Conservation (phyloP, 2,329 filamentous ascomycete genomes). For the Leptographium procerum region DNA sequence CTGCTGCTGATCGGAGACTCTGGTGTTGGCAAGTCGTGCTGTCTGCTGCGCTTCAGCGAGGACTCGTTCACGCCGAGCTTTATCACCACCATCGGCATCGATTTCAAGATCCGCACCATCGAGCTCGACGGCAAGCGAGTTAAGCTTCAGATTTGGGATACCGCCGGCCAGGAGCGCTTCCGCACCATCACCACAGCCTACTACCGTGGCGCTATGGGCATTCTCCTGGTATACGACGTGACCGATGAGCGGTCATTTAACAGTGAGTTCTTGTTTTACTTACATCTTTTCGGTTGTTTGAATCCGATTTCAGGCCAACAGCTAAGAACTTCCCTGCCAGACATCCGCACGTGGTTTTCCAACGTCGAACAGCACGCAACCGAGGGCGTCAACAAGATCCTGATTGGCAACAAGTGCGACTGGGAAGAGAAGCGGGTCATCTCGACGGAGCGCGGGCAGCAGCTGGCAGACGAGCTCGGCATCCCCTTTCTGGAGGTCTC, state of each 20-base stretch:
- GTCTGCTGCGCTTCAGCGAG: slow-evolving; percentile 90
- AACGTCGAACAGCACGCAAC: slow-evolving; percentile 98
- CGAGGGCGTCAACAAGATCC: slow-evolving; percentile 98
- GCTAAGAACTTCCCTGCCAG: slow-evolving; percentile 41
- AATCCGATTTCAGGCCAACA: no score
- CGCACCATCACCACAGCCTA: slow-evolving; percentile 98
- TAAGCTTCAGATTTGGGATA: slow-evolving; percentile 99
- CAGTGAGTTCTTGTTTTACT: slow-evolving; percentile 45
- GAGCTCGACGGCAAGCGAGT: slow-evolving; percentile 97
- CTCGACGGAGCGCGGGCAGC: slow-evolving; percentile 84
- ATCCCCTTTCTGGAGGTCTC: slow-evolving; percentile 98
- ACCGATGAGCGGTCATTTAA: slow-evolving; percentile 94
- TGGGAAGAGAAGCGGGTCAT: slow-evolving; percentile 99
- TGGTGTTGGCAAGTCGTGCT: slow-evolving; percentile 94
- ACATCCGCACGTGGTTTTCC: slow-evolving; percentile 98
- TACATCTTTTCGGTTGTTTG: slow-evolving; percentile 1
- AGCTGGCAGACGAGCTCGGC: slow-evolving; percentile 86
- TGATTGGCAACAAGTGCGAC: slow-evolving; percentile 99
- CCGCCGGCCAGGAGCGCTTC: slow-evolving; percentile 95
- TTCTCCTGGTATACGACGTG: slow-evolving; percentile 94
- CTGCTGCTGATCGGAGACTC: slow-evolving; percentile 93
- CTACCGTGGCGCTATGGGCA: slow-evolving; percentile 97
- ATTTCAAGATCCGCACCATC: slow-evolving; percentile 99
- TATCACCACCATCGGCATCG: slow-evolving; percentile 98
- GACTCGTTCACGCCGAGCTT: slow-evolving; percentile 96